Conservation (phyloP, 176 grass and related monocot genomes). For the Avena insularis region DNA sequence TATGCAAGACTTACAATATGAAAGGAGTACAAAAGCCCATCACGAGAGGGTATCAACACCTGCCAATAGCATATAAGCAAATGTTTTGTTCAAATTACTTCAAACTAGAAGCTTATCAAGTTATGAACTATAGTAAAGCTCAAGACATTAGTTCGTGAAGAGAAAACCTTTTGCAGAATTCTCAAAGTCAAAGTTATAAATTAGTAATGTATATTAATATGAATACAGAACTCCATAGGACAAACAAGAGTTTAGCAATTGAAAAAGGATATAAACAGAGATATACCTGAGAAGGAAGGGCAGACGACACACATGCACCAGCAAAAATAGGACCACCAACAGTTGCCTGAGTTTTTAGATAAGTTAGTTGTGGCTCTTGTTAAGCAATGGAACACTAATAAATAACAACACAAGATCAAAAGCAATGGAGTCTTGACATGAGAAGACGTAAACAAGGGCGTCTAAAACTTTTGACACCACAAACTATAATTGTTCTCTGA, state of each 20-base stretch:
- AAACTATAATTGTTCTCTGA: not conserved
- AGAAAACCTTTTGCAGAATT: not conserved
- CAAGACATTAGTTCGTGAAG: not conserved
- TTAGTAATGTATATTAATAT: not conserved
- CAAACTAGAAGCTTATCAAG: not conserved
- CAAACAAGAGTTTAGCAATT: not conserved
- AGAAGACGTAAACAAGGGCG: not conserved
- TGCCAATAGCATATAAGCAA: constrained; percentile 44
- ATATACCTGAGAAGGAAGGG: constrained; percentile 70
- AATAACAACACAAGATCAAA: constrained; percentile 22
- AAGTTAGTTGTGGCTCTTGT: constrained; percentile 24
- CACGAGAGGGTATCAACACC: constrained; percentile 73
- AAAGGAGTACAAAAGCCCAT: constrained; percentile 86
- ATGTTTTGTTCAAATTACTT: constrained; percentile 33
- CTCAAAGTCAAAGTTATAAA: not conserved
- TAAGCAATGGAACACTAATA: not conserved
- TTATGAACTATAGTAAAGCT: not conserved
- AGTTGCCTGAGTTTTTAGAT: constrained; percentile 56
- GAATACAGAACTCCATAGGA: constrained; percentile 6
- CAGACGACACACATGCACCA: constrained; percentile 74
- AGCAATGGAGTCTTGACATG: not conserved
- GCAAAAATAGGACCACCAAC: constrained; percentile 94
- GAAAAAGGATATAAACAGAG: constrained; percentile 28
- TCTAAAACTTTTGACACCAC: not conserved
- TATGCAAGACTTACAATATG: constrained; percentile 65